Percentiles rank a stretch among this genome's conserved stretches.
These are phyloP conservation scores for Tuctoria greenei DNA, from an alignment of 176 grass and related monocot genomes.

Conservation along the genomic window DNA sequence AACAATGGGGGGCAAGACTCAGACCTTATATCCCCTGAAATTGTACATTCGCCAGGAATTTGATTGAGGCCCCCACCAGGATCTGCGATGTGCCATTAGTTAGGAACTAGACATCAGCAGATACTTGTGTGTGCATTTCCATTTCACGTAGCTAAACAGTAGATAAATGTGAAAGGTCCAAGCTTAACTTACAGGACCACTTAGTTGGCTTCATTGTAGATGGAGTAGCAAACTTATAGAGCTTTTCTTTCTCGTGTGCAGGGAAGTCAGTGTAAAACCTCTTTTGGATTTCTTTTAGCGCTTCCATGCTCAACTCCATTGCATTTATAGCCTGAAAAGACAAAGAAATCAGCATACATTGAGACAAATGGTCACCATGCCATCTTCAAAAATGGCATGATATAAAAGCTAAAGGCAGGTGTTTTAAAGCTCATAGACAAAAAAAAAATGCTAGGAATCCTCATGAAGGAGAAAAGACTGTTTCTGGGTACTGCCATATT, in stretches of 20 bases:
- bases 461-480: background rate
- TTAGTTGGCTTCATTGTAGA: slow-evolving; percentile 99
- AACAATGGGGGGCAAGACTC: background rate
- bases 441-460: background rate
- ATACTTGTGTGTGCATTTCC: background rate
- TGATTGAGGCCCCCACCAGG: slow-evolving; percentile 90
- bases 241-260: slow-evolving; percentile 63
- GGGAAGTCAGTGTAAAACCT: slow-evolving; percentile 85
- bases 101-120: background rate
- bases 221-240: slow-evolving; percentile 93
- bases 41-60: slow-evolving; percentile 95
- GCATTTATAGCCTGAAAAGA: slow-evolving; percentile 80
- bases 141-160: background rate
- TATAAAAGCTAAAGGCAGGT: background rate
- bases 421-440: background rate
- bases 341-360: slow-evolving; percentile 1
- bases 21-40: slow-evolving; percentile 96
- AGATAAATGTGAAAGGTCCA: slow-evolving; percentile 23
- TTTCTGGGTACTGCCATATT: background rate
- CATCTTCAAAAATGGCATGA: background rate
- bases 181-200: slow-evolving; percentile 74
- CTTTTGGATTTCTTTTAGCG: slow-evolving; percentile 78
- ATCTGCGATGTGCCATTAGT: slow-evolving; percentile 55
- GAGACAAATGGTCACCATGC: background rate
- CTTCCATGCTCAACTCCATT: slow-evolving; percentile 91